Base-by-base conservation (phyloP, 2,329 filamentous ascomycete genomes). In the Aspergillus niger region DNA sequence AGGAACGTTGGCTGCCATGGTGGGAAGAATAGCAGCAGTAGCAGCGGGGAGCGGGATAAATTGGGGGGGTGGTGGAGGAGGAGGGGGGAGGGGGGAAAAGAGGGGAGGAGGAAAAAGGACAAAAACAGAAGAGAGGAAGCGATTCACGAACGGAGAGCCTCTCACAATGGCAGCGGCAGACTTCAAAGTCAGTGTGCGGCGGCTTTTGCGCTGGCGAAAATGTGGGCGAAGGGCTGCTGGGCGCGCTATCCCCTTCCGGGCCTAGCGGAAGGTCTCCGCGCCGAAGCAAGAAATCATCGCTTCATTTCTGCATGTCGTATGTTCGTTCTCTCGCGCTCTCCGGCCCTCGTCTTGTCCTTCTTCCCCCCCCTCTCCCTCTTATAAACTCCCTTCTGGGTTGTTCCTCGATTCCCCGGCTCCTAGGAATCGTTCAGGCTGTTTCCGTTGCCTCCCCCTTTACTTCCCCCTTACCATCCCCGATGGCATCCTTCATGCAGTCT, bases 1-100 rank as follows among this genome's bases (percentile, higher is more conserved):
- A 59, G 80, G 79, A 62, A 72, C 75, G 67, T 78, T 80, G 72
- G 81, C 81, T 72, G 83, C 81, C 83, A 85, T 85, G 72, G 71
- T 80, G 74, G 72, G 24, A 55, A 26, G 17, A 5, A 36, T 36
- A 36, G 32, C 32, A 53, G 62, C 51, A 57, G 61, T 55, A 52
- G 60, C 58, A 55, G 55, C 47, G 56, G 59, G 62, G 57, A 57
- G 11, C 64, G 58, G 43, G 58, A 58, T 59, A 56, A 66, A 65
- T 57, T 60, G 63, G 63, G 62, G 62, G 55, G 61, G 63, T 57
- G 28, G 28, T 63, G 43, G 51, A 57, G 57, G 54, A 60, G 62
- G 59, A 56, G 58, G 55, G 55, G 58, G 57, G 50, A 55, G 65
- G 54, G 50, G 60, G 63, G 65, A 55, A 22, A 49, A 62, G 63